Evolutionary conservation across 116 monocot genomes (phyloP), one percentile per base, ranked within the genome.

Genomic region (Thalassia testudinum): DNA sequence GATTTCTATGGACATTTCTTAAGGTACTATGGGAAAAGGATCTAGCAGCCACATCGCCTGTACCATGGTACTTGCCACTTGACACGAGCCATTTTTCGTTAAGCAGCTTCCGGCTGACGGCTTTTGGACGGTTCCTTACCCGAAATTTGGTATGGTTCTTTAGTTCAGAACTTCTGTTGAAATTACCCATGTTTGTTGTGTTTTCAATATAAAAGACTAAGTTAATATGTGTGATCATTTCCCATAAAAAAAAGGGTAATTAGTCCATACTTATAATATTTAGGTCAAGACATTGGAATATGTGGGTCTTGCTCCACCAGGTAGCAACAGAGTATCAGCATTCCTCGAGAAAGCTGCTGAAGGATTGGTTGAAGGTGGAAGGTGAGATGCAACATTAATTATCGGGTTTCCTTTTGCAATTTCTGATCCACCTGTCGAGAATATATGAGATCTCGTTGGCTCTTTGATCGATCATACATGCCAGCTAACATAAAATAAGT

Each of bases 291-390:
- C 77, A 50, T 42, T 97, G 45, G 97, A 97, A 50, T 79, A 25
- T 47, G 49, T 85, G 7, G 65, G 89, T 21, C 62, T 97, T 57
- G 89, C 97, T 25, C 97, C 97, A 22, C 66, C 74, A 42, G 97
- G 97, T 52, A 97, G 97, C 43, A 50, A 70, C 6, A 85, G 97
- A 53, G 97, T 97, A 12, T 82, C 85, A 2, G 70, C 85, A n/a
- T 97, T 97, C 50, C 67, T 97, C 24, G 97, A 97, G 70, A 88
- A 79, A 66, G 97, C 89, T 42, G 89, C 97, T 38, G 89, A 89
- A 56, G 85, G 89, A 34, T 84, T 97, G 42, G 79, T 89, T 25
- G 82, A 82, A 40, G 97, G 97, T 54, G 97, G 97, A 79, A 88
- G 70, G 89, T 97, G 54, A 72, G 26, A 10, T 30, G 4, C 0